These are phyloP conservation scores for Pythium biforme DNA, from an alignment of 352 stramenopile genomes.

Conservation along the genomic window DNA sequence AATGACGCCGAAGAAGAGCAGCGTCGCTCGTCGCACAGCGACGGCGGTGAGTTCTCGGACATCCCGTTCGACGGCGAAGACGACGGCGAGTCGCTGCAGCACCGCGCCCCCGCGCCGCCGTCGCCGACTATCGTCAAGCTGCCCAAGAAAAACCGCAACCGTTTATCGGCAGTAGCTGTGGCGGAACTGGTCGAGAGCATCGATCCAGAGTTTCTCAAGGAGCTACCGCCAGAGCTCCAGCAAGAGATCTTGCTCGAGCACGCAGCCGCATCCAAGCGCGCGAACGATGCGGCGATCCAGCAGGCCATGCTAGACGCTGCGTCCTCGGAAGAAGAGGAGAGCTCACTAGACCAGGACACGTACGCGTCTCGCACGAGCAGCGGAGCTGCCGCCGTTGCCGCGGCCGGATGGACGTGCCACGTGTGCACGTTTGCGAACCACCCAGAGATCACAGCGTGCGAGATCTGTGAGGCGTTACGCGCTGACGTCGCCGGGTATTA, in stretches of 20 bases:
- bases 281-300: constrained; percentile 29
- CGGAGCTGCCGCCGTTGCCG: constrained; percentile 3
- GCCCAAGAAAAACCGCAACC: constrained; percentile 6
- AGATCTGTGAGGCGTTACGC: constrained; percentile 66
- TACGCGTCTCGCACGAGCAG: background rate
- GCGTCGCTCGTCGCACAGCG: background rate
- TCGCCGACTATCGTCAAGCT: constrained; percentile 25
- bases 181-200: constrained; percentile 24
- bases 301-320: constrained; percentile 5
- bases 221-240: constrained; percentile 56
- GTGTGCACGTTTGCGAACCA: constrained; percentile 86
- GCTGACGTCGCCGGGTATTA: constrained; percentile 25
- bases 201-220: constrained; percentile 50
- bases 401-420: constrained; percentile 50
- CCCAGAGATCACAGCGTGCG: constrained; percentile 54
- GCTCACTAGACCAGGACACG: no score
- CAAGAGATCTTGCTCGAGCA: constrained; percentile 31
- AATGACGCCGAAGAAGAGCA: background rate
- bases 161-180: background rate
- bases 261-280: constrained; percentile 23
- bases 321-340: background rate
- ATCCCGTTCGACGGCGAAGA: constrained; percentile 18
- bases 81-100: constrained; percentile 19
- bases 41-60: constrained; percentile 23
- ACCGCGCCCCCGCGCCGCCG: background rate